A percentile compares a stretch with the other conserved stretches of the same genome.
These are phyloP conservation scores for Rhizopogon vesiculosus DNA, from an alignment of 768 basidiomycete genomes.

Conservation along the genomic window DNA sequence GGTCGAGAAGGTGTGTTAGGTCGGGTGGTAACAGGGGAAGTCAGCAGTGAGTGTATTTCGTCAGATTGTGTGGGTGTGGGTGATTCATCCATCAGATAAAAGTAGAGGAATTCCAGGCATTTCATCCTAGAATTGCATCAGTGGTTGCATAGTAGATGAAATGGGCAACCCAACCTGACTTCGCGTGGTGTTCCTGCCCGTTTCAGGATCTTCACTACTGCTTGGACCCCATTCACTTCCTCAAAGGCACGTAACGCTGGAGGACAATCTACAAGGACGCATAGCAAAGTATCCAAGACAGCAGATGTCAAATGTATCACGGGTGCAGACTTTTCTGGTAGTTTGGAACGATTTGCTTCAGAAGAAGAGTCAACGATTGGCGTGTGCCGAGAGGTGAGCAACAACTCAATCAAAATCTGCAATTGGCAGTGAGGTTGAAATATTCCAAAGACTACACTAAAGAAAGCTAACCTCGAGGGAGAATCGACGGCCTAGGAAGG, in stretches of 20 bases:
- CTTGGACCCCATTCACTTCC: constrained; percentile 68
- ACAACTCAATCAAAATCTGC: constrained; percentile 68
- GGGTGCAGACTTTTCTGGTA: constrained; percentile 19
- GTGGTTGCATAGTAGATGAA: constrained; percentile 21
- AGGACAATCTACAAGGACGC: constrained; percentile 85
- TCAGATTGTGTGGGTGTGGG: constrained; percentile 11
- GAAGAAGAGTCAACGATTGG: constrained; percentile 22
- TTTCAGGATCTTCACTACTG: constrained; percentile 84
- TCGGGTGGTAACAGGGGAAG: constrained; percentile 26
- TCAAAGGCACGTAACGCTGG: constrained; percentile 76
- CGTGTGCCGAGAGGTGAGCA: constrained; percentile 67
- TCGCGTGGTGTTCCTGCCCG: constrained; percentile 81
- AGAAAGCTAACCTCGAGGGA: constrained; percentile 57
- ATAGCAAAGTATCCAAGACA: constrained; percentile 80
- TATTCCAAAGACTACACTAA: not conserved
- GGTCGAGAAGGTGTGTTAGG: constrained; percentile 9
- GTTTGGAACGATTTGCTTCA: constrained; percentile 1
- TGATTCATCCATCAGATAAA: constrained; percentile 87
- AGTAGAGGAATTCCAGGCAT: constrained; percentile 92
- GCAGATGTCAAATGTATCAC: constrained; percentile 57
- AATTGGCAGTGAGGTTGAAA: constrained; percentile 4
- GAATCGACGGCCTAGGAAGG: constrained; percentile 61
- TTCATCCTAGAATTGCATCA: constrained; percentile 66
- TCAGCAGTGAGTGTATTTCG: constrained; percentile 28
- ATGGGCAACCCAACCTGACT: constrained; percentile 72